These are phyloP conservation scores for Tylopilus orsonianus DNA, from an alignment of 1,284 basidiomycete species.

Conservation along the genomic window DNA sequence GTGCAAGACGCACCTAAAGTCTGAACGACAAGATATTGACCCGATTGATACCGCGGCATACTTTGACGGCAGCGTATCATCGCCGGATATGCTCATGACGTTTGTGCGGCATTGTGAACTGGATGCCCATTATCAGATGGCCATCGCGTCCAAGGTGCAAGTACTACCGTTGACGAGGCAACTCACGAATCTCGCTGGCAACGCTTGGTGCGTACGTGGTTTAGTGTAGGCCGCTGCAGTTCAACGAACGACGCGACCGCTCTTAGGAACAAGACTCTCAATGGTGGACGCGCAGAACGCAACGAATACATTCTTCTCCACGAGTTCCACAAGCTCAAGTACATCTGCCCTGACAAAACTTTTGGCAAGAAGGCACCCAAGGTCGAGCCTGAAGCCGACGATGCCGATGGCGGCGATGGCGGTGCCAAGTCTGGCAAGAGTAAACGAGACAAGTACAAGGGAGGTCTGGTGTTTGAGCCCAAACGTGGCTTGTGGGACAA, in stretches of 20 bases:
- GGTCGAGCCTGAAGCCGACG: conserved; percentile 43
- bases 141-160: conserved; percentile 89
- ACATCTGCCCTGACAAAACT: conserved; percentile 94
- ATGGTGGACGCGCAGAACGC: conserved; percentile 94
- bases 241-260: not conserved
- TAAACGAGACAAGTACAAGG: conserved; percentile 96
- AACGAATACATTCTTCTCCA: conserved; percentile 99
- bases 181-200: conserved; percentile 96
- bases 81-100: conserved; percentile 78
- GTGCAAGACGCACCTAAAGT: conserved; percentile 87
- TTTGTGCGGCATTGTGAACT: conserved; percentile 93
- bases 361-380: conserved; percentile 70
- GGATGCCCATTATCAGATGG: conserved; percentile 96
- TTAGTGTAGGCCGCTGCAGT: not conserved
- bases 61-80: conserved; percentile 82
- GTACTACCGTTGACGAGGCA: conserved; percentile 89
- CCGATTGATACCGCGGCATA: conserved; percentile 92
- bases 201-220: conserved; percentile 74
- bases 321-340: conserved; percentile 96
- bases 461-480: conserved; percentile 97
- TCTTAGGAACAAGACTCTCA: conserved; percentile 88
- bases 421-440: conserved; percentile 55
- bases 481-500: conserved; percentile 97
- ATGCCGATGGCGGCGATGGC: conserved; percentile 61
- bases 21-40: conserved; percentile 89